Evolutionary conservation across 176 grass and related monocot genomes (phyloP), one percentile per base, ranked within the genome.

Genomic region (maize (Zea mays)): DNA sequence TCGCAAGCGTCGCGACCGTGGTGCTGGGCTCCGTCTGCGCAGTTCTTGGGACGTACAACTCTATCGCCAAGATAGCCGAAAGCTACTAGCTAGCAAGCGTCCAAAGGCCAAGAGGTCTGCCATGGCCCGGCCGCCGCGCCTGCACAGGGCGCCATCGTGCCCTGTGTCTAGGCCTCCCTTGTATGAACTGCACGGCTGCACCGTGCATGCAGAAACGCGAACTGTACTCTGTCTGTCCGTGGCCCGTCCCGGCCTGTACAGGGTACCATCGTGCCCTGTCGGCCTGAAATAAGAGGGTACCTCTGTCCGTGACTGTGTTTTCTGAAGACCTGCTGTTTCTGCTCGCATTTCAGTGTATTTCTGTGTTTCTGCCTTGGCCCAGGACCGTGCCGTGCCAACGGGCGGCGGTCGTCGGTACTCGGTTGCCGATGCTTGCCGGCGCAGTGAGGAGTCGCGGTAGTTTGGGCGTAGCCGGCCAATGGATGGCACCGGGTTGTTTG

Each of bases 1-100:
- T 69, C 21, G 70, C 88, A 12, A 70, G 91, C 60, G 35, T 67
- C 14, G 14, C 34, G 8, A 98, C 91, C 19, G 67, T 90, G 39
- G 64, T 75, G 41, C 20, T 92, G 6, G 91, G 95, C 33, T 34
- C 78, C 51, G 44, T 85, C 49, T 67, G 85, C 12, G 91, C 83
- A 2, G 73, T 75, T 39, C 20, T 92, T 0, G 91, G 95, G 35
- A 94, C 95, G 5, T 98, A 94, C 76, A 90, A 81, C 16, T 84
- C 95, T 1, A 3, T 98, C 8, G 57, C 77, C 11, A 72, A 41
- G 63, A 94, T 98, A 16, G 74, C 71, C 10, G 68, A 62, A 4
- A 85, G 55, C 65, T 88, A 86, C 37, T 40, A 37, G 8, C 37
- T 40, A 37, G 8, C 14, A 50, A 39, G 35, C 16, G 6, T 47